Conservation (phyloP, 73 alveolate genomes). For the Tetrahymena elliotti region DNA sequence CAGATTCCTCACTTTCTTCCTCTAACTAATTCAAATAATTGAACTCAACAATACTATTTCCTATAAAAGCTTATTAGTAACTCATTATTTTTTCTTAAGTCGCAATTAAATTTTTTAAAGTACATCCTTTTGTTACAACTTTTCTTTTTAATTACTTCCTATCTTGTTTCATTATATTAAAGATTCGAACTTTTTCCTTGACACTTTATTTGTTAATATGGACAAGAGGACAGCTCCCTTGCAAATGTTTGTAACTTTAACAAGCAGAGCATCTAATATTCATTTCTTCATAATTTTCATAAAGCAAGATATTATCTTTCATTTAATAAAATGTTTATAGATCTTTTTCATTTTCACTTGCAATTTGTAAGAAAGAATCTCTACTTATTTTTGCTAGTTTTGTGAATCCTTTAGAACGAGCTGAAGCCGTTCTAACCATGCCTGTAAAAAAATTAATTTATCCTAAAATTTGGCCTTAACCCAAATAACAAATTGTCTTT, state of each 20-base stretch:
- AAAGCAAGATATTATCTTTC: not conserved
- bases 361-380: not conserved
- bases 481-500: not conserved
- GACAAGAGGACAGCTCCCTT: not conserved
- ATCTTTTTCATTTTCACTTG: not conserved
- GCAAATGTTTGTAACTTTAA: not conserved
- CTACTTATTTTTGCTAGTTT: not conserved
- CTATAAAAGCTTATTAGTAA: not conserved
- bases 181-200: not conserved
- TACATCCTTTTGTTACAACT: not conserved
- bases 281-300: not conserved
- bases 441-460: not conserved
- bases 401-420: not conserved
- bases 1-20: no score
- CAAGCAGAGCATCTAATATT: not conserved
- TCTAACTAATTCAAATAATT: not conserved
- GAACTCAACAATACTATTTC: not conserved
- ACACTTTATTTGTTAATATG: not conserved
- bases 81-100: not conserved
- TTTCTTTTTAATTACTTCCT: not conserved
- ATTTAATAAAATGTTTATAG: not conserved
- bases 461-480: not conserved
- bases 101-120: not conserved
- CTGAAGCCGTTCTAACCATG: not conserved
- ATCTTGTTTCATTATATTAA: not conserved